phyloP scores from a whole-genome alignment of 2,329 filamentous ascomycete genomes.

The Aspergillus glaucus region DNA sequence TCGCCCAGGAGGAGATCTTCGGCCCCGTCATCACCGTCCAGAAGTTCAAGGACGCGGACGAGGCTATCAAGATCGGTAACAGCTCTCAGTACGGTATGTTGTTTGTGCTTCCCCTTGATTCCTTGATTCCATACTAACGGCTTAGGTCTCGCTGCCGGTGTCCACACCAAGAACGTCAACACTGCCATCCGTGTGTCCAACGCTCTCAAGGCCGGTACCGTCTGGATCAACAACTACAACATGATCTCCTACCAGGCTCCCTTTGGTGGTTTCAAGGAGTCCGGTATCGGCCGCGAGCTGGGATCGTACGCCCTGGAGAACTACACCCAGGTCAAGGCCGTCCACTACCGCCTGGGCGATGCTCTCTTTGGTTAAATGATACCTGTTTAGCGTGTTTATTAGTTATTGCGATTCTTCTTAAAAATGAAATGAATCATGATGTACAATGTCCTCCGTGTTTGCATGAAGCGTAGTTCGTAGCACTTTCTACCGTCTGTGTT shows the following conservation, averaged over 20 bases:
- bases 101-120: not conserved
- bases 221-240: conserved; percentile 68
- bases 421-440: not conserved
- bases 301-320: conserved; percentile 45
- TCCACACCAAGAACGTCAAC: conserved; percentile 73
- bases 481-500: too few species aligned
- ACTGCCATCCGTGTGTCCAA: conserved; percentile 71
- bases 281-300: conserved; percentile 40
- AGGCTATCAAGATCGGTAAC: conserved; percentile 65
- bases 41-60: conserved; percentile 67
- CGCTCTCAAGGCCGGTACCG: conserved; percentile 58
- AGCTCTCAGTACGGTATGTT: conserved; percentile 59
- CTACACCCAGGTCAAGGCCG: conserved; percentile 46
- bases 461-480: too few species aligned
- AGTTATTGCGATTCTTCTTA: not conserved
- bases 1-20: conserved; percentile 74
- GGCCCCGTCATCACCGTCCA: conserved; percentile 69
- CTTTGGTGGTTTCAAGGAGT: conserved; percentile 42
- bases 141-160: conserved; percentile 57
- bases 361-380: conserved; percentile 31
- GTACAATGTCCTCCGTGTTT: not conserved
- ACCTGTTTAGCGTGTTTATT: not conserved
- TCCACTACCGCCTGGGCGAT: conserved; percentile 35
- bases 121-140: not conserved
- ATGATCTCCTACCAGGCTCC: conserved; percentile 47